Evolutionary conservation across 768 basidiomycete genomes (phyloP).

Genomic region (Rhodotorula taiwanensis): DNA sequence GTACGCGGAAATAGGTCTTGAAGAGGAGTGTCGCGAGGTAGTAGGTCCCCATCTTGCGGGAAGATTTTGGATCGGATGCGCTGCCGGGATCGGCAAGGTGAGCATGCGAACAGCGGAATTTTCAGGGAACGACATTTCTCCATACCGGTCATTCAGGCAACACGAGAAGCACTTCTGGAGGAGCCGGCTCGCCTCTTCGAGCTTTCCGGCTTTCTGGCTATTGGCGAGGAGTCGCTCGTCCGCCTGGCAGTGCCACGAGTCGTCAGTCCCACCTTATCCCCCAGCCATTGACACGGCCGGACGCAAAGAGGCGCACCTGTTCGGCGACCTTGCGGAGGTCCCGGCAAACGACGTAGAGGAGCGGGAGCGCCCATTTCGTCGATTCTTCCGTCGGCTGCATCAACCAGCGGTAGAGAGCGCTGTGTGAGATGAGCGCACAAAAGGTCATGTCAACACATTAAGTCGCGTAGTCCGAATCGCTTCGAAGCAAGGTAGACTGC

Average conservation of each 20-base stretch:
- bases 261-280: not conserved
- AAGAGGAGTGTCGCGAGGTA: conserved; percentile 82
- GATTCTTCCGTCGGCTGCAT: conserved; percentile 13
- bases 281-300: too few relatives aligned
- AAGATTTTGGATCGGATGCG: conserved; percentile 51
- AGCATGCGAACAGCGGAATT: conserved; percentile 39
- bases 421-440: not conserved
- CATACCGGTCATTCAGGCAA: conserved; percentile 76
- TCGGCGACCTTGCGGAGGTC: conserved; percentile 33
- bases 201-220: conserved; percentile 30
- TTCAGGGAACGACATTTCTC: too few relatives aligned
- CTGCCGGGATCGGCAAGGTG: too few relatives aligned
- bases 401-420: conserved; percentile 21
- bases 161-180: conserved; percentile 42
- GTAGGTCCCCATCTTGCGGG: conserved; percentile 85
- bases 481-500: too few relatives aligned
- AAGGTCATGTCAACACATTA: too few relatives aligned
- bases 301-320: conserved; percentile 9
- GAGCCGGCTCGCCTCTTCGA: conserved; percentile 37
- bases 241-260: conserved; percentile 8
- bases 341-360: conserved; percentile 34
- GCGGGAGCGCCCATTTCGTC: conserved; percentile 35
- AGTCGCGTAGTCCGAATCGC: too few relatives aligned
- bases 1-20: conserved; percentile 87
- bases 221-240: conserved; percentile 10